These are phyloP conservation scores for Strigomonas culicis DNA, from an alignment of 208 protist genomes.

Conservation along the genomic window DNA sequence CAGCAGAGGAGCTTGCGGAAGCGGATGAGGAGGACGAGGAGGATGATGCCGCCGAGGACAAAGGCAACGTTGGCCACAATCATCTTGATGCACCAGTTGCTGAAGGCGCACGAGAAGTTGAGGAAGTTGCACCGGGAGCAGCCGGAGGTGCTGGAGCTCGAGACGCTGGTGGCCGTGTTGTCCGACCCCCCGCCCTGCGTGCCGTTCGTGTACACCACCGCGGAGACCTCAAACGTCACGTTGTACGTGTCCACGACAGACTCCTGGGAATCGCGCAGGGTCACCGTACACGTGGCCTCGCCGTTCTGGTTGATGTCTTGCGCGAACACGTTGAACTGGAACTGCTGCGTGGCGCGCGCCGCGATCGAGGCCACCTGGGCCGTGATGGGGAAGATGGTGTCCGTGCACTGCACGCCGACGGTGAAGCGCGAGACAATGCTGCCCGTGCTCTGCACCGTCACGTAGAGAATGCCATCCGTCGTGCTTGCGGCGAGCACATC, in stretches of 20 bases:
- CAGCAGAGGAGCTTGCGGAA: constrained; percentile 26
- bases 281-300: constrained; percentile 35
- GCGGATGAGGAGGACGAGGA: constrained; percentile 18
- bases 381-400: constrained; percentile 50
- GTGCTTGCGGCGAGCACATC: constrained; percentile 29
- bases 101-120: constrained; percentile 24
- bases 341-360: constrained; percentile 15
- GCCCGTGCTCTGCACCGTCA: constrained; percentile 64
- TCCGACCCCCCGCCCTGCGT: constrained; percentile 38
- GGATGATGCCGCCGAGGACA: constrained; percentile 14
- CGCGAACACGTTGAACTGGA: constrained; percentile 46
- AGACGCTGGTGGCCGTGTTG: neutral
- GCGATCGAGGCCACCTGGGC: constrained; percentile 43
- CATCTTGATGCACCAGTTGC: constrained; percentile 15
- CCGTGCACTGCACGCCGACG: constrained; percentile 40
- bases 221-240: constrained; percentile 30
- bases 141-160: constrained; percentile 11
- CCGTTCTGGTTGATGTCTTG: constrained; percentile 21
- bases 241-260: constrained; percentile 29
- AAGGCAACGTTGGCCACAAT: constrained; percentile 20
- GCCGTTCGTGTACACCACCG: constrained; percentile 34
- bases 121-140: constrained; percentile 27
- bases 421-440: constrained; percentile 45
- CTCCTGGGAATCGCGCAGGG: constrained; percentile 45
- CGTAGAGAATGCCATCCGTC: constrained; percentile 45